These are phyloP conservation scores for Aureobasidium vineae DNA, from an alignment of 2,329 filamentous ascomycete species.

Conservation along the genomic window DNA sequence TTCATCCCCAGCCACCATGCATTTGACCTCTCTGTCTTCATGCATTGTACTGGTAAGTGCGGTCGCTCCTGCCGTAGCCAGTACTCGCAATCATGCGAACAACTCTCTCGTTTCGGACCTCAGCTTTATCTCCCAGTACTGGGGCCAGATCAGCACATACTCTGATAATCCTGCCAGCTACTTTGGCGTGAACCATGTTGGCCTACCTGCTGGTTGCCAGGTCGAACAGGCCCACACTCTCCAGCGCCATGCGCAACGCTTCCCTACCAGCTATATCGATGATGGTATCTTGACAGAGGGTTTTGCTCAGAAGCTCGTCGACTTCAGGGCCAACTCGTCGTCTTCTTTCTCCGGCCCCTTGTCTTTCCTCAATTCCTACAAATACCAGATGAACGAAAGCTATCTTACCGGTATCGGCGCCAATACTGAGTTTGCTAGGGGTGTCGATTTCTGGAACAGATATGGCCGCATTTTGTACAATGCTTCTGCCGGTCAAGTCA, in stretches of 20 bases:
- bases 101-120: slow-evolving; percentile 32
- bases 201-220: slow-evolving; percentile 55
- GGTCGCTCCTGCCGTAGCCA: not conserved
- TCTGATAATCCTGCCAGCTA: slow-evolving; percentile 46
- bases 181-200: slow-evolving; percentile 51
- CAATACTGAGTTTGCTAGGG: slow-evolving; percentile 50
- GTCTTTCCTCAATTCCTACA: slow-evolving; percentile 54
- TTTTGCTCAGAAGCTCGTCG: slow-evolving; percentile 52
- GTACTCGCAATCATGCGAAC: not conserved
- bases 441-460: slow-evolving; percentile 54
- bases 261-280: slow-evolving; percentile 48
- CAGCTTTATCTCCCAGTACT: slow-evolving; percentile 41
- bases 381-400: slow-evolving; percentile 48
- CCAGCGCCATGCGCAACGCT: slow-evolving; percentile 57
- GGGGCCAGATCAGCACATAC: slow-evolving; percentile 52
- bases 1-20: not conserved
- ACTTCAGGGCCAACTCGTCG: slow-evolving; percentile 44
- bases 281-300: slow-evolving; percentile 52
- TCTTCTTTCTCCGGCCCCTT: slow-evolving; percentile 49
- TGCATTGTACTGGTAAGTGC: not conserved
- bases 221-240: slow-evolving; percentile 55
- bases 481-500: slow-evolving; percentile 48
- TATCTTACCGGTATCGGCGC: slow-evolving; percentile 51
- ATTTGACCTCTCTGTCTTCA: not conserved
- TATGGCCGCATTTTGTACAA: slow-evolving; percentile 57